Evolutionary conservation across 805 yeast genomes (phyloP).

Genomic region (Candida cerambycidarum): DNA sequence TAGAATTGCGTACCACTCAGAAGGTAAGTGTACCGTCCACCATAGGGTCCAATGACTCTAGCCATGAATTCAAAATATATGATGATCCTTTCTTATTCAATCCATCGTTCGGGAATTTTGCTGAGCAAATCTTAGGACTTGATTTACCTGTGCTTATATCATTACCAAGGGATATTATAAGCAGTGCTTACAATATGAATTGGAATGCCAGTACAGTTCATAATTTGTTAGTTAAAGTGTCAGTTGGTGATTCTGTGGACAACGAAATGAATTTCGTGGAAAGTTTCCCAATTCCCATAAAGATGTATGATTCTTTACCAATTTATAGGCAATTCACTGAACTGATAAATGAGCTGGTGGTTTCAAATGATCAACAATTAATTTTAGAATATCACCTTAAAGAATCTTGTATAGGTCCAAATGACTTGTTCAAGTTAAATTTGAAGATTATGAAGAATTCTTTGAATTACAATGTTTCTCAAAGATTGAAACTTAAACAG

Average conservation of each 20-base stretch:
- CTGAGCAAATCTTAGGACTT: slow-evolving; percentile 46
- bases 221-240: slow-evolving; percentile 39
- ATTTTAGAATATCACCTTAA: slow-evolving; percentile 48
- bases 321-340: slow-evolving; percentile 55
- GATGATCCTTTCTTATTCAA: slow-evolving; percentile 36
- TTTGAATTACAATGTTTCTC: slow-evolving; percentile 27
- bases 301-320: slow-evolving; percentile 57
- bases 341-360: slow-evolving; percentile 43
- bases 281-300: slow-evolving; percentile 52
- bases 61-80: slow-evolving; percentile 33
- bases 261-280: slow-evolving; percentile 31
- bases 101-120: slow-evolving; percentile 41
- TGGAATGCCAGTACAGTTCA: slow-evolving; percentile 53
- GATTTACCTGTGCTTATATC: slow-evolving; percentile 62
- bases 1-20: slow-evolving; percentile 52
- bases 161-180: slow-evolving; percentile 50
- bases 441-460: slow-evolving; percentile 44
- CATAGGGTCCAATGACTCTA: slow-evolving; percentile 34
- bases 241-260: slow-evolving; percentile 30
- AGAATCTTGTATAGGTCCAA: slow-evolving; percentile 57
- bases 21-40: slow-evolving; percentile 42
- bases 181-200: slow-evolving; percentile 49
- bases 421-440: slow-evolving; percentile 44
- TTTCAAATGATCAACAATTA: slow-evolving; percentile 50
- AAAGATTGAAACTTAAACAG: slow-evolving; percentile 40